Conservation (phyloP, 495 filamentous ascomycete species). For the Penicillium mononematosum region DNA sequence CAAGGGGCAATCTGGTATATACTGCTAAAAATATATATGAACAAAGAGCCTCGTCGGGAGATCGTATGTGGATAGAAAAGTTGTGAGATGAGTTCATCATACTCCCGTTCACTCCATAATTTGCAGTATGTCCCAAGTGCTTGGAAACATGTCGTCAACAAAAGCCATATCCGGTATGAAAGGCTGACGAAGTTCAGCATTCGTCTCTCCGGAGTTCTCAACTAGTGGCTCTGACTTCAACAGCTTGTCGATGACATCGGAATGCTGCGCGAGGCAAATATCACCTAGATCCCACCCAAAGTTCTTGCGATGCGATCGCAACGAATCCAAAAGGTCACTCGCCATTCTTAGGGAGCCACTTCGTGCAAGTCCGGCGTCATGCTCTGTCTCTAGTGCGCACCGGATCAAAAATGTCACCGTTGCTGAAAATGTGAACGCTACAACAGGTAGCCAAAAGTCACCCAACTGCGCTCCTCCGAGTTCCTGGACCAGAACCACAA, state of each 20-base stretch:
- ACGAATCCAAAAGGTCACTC: constrained; percentile 11
- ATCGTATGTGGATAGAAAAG: too few relatives aligned
- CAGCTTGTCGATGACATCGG: constrained; percentile 17
- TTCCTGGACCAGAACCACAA: constrained; percentile 36
- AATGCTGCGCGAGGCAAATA: constrained; percentile 18
- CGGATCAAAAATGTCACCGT: constrained; percentile 36
- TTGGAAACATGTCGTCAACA: constrained; percentile 15
- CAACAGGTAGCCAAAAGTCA: constrained; percentile 39
- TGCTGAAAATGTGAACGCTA: constrained; percentile 31
- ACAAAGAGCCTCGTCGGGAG: too few relatives aligned
- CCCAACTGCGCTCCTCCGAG: constrained; percentile 24
- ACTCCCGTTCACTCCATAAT: constrained; percentile 5
- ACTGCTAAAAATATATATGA: too few relatives aligned
- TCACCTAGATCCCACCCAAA: constrained; percentile 23
- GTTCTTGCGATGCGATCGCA: constrained; percentile 11
- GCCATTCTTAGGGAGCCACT: constrained; percentile 21
- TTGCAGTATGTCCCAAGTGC: constrained; percentile 19
- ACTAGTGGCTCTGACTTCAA: constrained; percentile 8
- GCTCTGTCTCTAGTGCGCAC: constrained; percentile 21
- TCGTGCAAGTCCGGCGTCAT: constrained; percentile 4
- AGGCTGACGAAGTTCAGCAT: constrained; percentile 2
- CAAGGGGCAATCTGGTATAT: too few relatives aligned
- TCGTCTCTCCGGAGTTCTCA: not conserved
- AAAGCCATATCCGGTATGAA: constrained; percentile 17
- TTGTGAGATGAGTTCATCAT: not conserved